Conservation (phyloP, 2,329 filamentous ascomycete species). For the Cladophialophora psammophila region DNA sequence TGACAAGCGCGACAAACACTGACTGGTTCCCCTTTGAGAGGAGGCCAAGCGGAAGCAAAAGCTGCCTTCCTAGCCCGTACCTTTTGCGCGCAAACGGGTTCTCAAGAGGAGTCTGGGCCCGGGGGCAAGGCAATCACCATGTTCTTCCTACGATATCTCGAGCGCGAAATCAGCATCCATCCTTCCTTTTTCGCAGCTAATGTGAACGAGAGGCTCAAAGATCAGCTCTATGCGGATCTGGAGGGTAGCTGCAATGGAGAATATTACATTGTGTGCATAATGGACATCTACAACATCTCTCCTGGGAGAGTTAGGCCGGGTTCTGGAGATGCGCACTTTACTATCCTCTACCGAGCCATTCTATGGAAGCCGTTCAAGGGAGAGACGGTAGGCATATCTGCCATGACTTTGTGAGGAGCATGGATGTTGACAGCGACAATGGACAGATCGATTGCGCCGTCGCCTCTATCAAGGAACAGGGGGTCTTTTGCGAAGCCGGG, state of each 20-base stretch:
- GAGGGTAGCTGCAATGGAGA: conserved; percentile 94
- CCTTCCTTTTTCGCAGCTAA: conserved; percentile 96
- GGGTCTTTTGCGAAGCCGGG: conserved; percentile 69
- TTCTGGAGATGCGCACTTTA: conserved; percentile 91
- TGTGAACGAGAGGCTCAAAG: conserved; percentile 89
- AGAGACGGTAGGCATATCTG: conserved; percentile 72
- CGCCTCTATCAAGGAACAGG: conserved; percentile 86
- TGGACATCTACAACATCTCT: conserved; percentile 94
- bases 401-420: background rate
- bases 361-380: conserved; percentile 98
- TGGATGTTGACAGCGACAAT: conserved; percentile 18
- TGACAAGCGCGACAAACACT: conserved; percentile 6
- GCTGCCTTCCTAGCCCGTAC: background rate
- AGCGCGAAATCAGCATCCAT: conserved; percentile 92
- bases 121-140: conserved; percentile 57
- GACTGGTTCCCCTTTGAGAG: background rate
- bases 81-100: conserved; percentile 4
- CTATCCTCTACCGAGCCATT: conserved; percentile 91
- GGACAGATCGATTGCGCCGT: conserved; percentile 89
- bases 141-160: conserved; percentile 98
- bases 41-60: conserved; percentile 12
- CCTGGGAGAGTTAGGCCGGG: conserved; percentile 91
- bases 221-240: conserved; percentile 88
- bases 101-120: background rate
- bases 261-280: conserved; percentile 97